These are phyloP conservation scores for Saposhnikovia divaricata DNA, from an alignment of 129 eudicot genomes.

Conservation along the genomic window DNA sequence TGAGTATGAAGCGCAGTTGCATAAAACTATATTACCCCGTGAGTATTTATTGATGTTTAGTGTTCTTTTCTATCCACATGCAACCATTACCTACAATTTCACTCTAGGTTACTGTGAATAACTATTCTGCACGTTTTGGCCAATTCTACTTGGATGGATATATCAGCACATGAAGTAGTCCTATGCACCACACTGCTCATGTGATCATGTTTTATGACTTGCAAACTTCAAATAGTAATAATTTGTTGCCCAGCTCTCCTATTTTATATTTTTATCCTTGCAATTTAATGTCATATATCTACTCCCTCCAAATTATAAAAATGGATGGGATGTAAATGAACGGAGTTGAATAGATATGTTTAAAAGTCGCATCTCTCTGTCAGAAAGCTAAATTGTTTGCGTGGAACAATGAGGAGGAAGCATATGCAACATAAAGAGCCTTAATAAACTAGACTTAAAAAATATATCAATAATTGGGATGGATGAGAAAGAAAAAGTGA, in stretches of 20 bases:
- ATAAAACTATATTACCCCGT: slow-evolving; percentile 79
- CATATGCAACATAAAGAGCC: background rate
- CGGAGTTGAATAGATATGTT: background rate
- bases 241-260: background rate
- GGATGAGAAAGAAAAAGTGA: background rate
- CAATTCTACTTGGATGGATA: background rate
- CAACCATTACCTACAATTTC: slow-evolving; percentile 10
- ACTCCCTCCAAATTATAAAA: background rate
- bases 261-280: background rate
- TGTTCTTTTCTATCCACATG: slow-evolving; percentile 1
- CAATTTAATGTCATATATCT: background rate
- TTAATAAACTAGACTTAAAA: background rate
- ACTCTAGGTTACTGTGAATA: background rate
- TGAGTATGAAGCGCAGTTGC: slow-evolving; percentile 90
- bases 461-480: background rate
- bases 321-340: background rate
- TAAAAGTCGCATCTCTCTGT: background rate
- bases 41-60: slow-evolving; percentile 22
- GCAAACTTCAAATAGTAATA: background rate
- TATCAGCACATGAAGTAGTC: slow-evolving; percentile 32
- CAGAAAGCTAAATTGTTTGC: background rate
- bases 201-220: background rate
- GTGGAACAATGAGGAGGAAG: background rate
- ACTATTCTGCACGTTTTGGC: background rate
- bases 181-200: background rate